Evolutionary conservation across 1,139 yeast species (phyloP).

Genomic region (Pichia sp.): DNA sequence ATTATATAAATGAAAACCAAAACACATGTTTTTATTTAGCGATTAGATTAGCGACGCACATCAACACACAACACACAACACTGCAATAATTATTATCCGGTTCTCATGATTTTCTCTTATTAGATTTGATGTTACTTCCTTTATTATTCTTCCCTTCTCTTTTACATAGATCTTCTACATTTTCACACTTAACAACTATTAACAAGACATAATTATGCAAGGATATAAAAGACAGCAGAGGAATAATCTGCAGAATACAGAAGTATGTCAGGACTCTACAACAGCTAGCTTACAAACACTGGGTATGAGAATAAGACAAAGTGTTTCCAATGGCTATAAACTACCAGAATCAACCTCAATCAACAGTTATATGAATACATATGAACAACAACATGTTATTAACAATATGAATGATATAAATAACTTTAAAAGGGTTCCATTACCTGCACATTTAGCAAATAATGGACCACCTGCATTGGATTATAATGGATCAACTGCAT

Average conservation of each 20-base stretch:
- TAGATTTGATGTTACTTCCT: no score
- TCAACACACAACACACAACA: no score
- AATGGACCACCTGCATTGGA: slow-evolving; percentile 26
- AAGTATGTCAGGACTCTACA: neutral
- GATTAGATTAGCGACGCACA: no score
- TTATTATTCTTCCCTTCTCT: no score
- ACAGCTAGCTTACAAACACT: slow-evolving; percentile 41
- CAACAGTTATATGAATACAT: slow-evolving; percentile 13
- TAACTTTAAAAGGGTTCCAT: slow-evolving; percentile 40
- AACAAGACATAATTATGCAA: no score
- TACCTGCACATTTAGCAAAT: slow-evolving; percentile 35
- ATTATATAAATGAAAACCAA: no score
- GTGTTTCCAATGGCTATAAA: slow-evolving; percentile 57
- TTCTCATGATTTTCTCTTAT: no score
- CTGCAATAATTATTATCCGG: no score
- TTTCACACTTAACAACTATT: no score
- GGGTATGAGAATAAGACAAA: slow-evolving; percentile 68
- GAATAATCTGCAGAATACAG: neutral
- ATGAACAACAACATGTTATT: slow-evolving; percentile 19
- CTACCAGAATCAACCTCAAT: slow-evolving; percentile 25
- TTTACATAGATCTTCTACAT: no score
- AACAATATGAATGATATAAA: no score
- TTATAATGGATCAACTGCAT: slow-evolving; percentile 27
- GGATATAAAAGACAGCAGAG: slow-evolving; percentile 13
- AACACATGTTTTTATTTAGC: no score